These are phyloP conservation scores for Lecanicillium sp. DNA, from an alignment of 2,329 filamentous ascomycete species.

Conservation along the genomic window DNA sequence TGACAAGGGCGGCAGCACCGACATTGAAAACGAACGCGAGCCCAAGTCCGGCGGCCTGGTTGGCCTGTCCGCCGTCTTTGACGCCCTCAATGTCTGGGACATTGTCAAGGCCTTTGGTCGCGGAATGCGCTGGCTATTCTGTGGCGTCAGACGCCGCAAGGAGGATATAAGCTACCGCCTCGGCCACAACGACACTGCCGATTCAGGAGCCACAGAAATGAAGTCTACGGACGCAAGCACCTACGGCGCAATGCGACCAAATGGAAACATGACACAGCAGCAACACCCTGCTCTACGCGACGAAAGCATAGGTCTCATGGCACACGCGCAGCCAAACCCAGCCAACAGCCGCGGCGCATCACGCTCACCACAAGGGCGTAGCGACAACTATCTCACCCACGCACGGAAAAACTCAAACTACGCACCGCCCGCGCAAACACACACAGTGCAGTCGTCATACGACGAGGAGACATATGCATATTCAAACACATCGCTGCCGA, in stretches of 20 bases:
- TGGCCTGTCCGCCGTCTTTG: slow-evolving; percentile 56
- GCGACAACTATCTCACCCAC: too few species aligned
- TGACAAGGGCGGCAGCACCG: slow-evolving; percentile 25
- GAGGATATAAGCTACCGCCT: slow-evolving; percentile 40
- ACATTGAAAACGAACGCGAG: slow-evolving; percentile 33
- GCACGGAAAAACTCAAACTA: too few species aligned
- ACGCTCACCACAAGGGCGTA: too few species aligned
- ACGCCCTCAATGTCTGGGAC: slow-evolving; percentile 77
- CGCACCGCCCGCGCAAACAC: too few species aligned
- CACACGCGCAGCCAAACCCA: slow-evolving; percentile 23
- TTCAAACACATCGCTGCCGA: too few species aligned
- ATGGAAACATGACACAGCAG: slow-evolving; percentile 24
- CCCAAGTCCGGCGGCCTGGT: slow-evolving; percentile 56
- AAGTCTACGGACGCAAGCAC: slow-evolving; percentile 12
- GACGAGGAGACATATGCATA: too few species aligned
- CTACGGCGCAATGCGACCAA: slow-evolving; percentile 16
- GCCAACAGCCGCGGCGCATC: neutral
- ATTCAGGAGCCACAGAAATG: slow-evolving; percentile 27
- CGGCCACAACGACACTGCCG: slow-evolving; percentile 22
- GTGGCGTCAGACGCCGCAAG: slow-evolving; percentile 56
- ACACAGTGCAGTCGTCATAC: too few species aligned
- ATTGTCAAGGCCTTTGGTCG: slow-evolving; percentile 71
- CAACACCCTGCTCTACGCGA: too few species aligned
- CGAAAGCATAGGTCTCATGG: slow-evolving; percentile 36
- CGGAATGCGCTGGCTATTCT: slow-evolving; percentile 72